These are phyloP conservation scores for Stellera chamaejasme DNA, from an alignment of 345 rosid species.

Conservation along the genomic window DNA sequence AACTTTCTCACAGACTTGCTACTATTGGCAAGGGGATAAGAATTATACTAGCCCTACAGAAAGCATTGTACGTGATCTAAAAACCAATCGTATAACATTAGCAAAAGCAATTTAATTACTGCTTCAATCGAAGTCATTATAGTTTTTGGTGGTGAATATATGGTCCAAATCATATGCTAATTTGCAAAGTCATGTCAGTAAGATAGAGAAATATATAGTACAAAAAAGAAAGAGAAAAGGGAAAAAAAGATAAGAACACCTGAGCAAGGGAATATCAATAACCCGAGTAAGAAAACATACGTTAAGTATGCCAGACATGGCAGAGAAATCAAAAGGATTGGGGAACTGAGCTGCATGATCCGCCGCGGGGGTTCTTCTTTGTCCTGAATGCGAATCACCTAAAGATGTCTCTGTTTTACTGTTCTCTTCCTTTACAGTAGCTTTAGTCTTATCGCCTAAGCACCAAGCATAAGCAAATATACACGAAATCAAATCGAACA, in stretches of 20 bases:
- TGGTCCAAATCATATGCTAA: neutral
- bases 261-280: conserved; percentile 7
- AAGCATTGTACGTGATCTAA: no score
- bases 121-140: neutral
- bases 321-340: conserved; percentile 91
- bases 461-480: no score
- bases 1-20: no score
- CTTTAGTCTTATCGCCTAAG: no score
- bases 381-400: conserved; percentile 33
- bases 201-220: neutral
- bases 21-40: no score
- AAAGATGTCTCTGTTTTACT: conserved; percentile 45
- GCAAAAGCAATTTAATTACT: neutral
- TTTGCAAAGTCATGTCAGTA: neutral
- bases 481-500: no score
- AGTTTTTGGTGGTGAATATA: neutral
- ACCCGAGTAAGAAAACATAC: conserved; percentile 19
- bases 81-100: neutral
- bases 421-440: no score
- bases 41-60: no score
- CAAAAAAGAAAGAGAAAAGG: no score
- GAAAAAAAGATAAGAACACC: neutral
- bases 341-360: conserved; percentile 32
- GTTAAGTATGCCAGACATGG: conserved; percentile 70
- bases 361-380: conserved; percentile 27